These are phyloP conservation scores for Diaporthe vexans DNA, from an alignment of 2,329 filamentous ascomycete species.

Conservation along the genomic window DNA sequence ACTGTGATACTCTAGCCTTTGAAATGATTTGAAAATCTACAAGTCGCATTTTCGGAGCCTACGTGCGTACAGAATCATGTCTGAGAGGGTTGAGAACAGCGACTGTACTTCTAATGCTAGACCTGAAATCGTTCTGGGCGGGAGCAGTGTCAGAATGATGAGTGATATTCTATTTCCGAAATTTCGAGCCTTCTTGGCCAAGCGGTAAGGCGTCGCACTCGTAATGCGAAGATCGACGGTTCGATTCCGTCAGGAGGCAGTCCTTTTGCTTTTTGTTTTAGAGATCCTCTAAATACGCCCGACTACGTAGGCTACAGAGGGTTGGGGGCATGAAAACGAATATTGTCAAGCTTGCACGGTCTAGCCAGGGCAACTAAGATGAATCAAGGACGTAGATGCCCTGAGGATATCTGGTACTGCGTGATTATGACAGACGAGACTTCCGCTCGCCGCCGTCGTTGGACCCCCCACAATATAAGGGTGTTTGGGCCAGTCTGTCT, in stretches of 20 bases:
- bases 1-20: too few species aligned
- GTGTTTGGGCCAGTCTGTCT: slow-evolving; percentile 3
- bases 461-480: neutral
- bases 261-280: neutral
- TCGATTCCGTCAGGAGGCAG: slow-evolving; percentile 42
- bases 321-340: too few species aligned
- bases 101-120: neutral
- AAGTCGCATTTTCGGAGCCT: too few species aligned
- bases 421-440: slow-evolving; percentile 6
- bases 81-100: neutral
- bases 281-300: neutral
- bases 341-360: neutral
- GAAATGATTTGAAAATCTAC: too few species aligned
- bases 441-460: neutral
- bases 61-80: neutral
- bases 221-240: slow-evolving; percentile 44
- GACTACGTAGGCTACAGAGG: neutral
- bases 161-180: fast-evolving
- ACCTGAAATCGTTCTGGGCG: too few species aligned
- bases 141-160: neutral
- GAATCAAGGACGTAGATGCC: neutral
- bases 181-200: slow-evolving; percentile 38
- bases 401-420: neutral
- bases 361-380: too few species aligned
- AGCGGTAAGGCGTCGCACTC: slow-evolving; percentile 40